Base-by-base conservation (phyloP, 192 early-diverging fungal species). In the Coemansia sp. region DNA sequence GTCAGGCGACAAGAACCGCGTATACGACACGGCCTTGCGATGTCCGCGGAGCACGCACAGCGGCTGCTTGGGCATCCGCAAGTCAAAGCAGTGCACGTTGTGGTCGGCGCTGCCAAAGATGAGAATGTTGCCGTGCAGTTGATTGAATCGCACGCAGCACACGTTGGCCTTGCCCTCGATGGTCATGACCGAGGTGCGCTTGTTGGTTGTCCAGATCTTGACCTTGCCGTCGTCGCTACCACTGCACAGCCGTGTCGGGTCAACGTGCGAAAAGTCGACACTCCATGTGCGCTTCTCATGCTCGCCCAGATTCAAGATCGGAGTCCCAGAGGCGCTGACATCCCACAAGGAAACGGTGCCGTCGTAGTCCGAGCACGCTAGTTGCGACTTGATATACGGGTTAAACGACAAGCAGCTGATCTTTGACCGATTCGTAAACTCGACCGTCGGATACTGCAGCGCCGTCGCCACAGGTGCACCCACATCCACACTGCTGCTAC, bases 331-430 rank as follows among this genome's bases (percentile, higher is more conserved):
- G 8, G 86, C 86, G 20, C 79, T 74, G 2, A 87, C 85, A 73
- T 98, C 95, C 95, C 95, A 97, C 12, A 99, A 68, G 23, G 89
- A 86, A 14, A 99, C 88, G 3, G 92, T 83, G 6, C 95, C 95
- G 61, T 96, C 94, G 66, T 96, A 97, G 74, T 99, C 96, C 1
- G 93, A 91, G 52, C 91, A 90, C 23, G 86, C 88, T n/a, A 99
- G 82, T 58, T 92, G 87, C 10, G 87, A 83, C 81, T 95, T 94
- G 59, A 93, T 87, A 68, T 93, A 92, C 11, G 89, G 85, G 77
- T 94, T 97, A 86, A 90, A 99, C 28, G 92, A 90, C 33, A 99
- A 70, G 65, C 92, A 96, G 71, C 95, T 98, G 68, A 98, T 95
- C 77, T 98, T 98, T 45, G 88, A 86, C 20, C 86, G 65, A 75